phyloP scores from a whole-genome alignment of 768 basidiomycete genomes.

The Cystofilobasidium macerans region DNA sequence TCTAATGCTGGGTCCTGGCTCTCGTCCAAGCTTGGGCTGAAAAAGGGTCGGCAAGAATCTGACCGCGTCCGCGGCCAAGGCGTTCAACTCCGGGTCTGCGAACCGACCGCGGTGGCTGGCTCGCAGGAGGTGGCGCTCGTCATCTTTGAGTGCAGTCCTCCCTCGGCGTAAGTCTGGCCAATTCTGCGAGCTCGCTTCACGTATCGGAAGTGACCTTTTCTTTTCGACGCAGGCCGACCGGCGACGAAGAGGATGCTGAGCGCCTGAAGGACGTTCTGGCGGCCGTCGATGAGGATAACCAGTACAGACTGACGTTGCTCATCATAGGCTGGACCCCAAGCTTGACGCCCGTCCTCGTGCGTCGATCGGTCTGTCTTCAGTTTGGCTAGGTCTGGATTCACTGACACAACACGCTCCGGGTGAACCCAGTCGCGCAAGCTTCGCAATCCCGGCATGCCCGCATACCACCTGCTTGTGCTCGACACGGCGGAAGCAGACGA shows the following conservation, averaged over 20 bases:
- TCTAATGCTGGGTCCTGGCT: background rate
- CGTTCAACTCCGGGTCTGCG: slow-evolving; percentile 3
- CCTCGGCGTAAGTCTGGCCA: background rate
- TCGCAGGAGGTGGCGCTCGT: slow-evolving; percentile 17
- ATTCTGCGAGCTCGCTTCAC: background rate
- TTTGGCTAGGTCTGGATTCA: too few relatives aligned
- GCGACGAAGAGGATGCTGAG: background rate
- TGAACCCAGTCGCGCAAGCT: background rate
- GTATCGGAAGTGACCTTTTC: background rate
- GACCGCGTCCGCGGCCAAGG: background rate
- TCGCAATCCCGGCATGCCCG: background rate
- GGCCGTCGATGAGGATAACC: background rate
- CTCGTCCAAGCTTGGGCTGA: slow-evolving; percentile 1
- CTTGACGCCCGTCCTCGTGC: background rate
- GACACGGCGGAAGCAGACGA: background rate
- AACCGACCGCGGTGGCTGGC: slow-evolving; percentile 1
- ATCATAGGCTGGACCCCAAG: background rate
- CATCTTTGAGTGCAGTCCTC: slow-evolving; percentile 8
- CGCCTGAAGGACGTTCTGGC: slow-evolving; percentile 1
- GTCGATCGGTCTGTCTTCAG: background rate
- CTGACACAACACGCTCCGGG: too few relatives aligned
- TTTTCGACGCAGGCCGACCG: background rate
- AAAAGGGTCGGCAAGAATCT: too few relatives aligned
- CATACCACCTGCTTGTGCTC: background rate
- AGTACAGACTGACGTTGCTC: background rate